Conservation (phyloP, 2,329 filamentous ascomycete species). For the Pleomassaria siparia region DNA sequence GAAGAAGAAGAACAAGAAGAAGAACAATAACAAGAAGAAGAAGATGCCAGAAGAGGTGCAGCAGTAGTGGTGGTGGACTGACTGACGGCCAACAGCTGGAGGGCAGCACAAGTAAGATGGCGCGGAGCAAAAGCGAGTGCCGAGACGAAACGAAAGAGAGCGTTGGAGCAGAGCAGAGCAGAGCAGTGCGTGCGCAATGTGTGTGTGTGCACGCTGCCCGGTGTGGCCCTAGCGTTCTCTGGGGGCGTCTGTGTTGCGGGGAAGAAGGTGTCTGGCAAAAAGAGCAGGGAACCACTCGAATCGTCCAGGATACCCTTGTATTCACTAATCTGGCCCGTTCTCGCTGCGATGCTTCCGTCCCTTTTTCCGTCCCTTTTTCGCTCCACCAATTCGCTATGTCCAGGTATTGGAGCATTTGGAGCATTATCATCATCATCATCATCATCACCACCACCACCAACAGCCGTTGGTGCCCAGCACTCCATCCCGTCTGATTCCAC, state of each 20-base stretch:
- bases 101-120: slow-evolving; percentile 16
- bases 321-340: slow-evolving; percentile 5
- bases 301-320: slow-evolving; percentile 8
- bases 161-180: too few species aligned
- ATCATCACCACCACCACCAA: slow-evolving; percentile 8
- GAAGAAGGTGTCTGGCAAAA: slow-evolving; percentile 5
- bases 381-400: too few species aligned
- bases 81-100: slow-evolving; percentile 12
- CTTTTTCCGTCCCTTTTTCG: too few species aligned
- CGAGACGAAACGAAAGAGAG: too few species aligned
- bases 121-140: slow-evolving; percentile 5
- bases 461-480: slow-evolving; percentile 6
- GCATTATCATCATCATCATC: slow-evolving; percentile 21
- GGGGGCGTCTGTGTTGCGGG: slow-evolving; percentile 19
- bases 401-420: too few species aligned
- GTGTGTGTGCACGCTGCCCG: slow-evolving; percentile 11
- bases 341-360: slow-evolving; percentile 20
- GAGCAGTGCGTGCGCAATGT: slow-evolving; percentile 6
- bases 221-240: slow-evolving; percentile 16
- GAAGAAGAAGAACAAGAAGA: too few species aligned
- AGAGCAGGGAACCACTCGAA: neutral
- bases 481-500: slow-evolving; percentile 2
- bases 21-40: too few species aligned
- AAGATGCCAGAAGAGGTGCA: slow-evolving; percentile 3
- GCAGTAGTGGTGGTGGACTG: neutral